A percentile compares a stretch with the other conserved stretches of the same genome.
Evolutionary conservation across 768 basidiomycete genomes (phyloP).

Genomic region (Ephemerocybe angulata): DNA sequence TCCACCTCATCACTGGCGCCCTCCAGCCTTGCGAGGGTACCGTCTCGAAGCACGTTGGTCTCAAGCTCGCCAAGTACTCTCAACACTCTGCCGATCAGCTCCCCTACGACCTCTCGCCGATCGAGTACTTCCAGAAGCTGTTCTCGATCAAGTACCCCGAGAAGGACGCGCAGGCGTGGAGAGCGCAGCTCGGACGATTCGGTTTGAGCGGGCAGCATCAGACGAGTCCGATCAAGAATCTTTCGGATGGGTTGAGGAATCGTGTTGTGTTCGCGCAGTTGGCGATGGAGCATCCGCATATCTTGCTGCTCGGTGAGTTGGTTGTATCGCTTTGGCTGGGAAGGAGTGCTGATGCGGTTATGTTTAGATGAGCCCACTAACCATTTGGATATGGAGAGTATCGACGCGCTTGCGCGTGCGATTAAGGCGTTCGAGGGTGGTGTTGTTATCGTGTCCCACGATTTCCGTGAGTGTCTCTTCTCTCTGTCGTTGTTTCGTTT

Average conservation of each 20-base stretch:
- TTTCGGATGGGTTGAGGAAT: constrained; percentile 95
- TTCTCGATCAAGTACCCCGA: constrained; percentile 87
- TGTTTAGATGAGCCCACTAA: constrained; percentile 98
- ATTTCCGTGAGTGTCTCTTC: constrained; percentile 72
- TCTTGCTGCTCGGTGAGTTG: constrained; percentile 83
- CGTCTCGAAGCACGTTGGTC: too few relatives aligned
- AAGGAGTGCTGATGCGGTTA: too few relatives aligned
- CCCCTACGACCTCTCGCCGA: constrained; percentile 85
- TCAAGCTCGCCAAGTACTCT: constrained; percentile 98
- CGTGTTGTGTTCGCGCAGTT: constrained; percentile 97
- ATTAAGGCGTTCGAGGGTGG: constrained; percentile 98
- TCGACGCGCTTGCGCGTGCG: constrained; percentile 91
- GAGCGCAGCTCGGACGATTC: constrained; percentile 87
- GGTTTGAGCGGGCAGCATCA: constrained; percentile 96
- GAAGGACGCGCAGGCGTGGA: constrained; percentile 70
- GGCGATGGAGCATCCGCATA: constrained; percentile 96
- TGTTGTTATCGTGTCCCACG: constrained; percentile 98
- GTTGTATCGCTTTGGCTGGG: too few relatives aligned
- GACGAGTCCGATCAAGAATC: constrained; percentile 86
- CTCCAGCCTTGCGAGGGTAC: too few relatives aligned
- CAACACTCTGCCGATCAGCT: constrained; percentile 99
- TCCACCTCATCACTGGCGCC: constrained; percentile 88
- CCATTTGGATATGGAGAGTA: constrained; percentile 96
- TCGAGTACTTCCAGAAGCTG: constrained; percentile 88
- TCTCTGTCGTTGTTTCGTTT: background rate